phyloP scores from a whole-genome alignment of 305 asterid species.

The Solanum chacoense region DNA sequence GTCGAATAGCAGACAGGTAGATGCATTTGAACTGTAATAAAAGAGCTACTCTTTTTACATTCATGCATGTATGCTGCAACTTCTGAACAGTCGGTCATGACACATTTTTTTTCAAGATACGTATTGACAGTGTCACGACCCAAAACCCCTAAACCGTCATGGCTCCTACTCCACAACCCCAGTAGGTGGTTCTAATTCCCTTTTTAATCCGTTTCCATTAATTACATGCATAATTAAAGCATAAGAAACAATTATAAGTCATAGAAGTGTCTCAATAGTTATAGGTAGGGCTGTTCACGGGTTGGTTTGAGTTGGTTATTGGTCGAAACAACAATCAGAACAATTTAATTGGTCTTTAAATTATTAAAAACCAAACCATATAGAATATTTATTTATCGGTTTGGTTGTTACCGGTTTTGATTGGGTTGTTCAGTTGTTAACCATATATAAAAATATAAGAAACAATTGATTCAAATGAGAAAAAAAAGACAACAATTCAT shows the following conservation, averaged over 20 bases:
- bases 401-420: neutral
- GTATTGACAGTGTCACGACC: neutral
- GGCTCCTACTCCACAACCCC: neutral
- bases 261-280: neutral
- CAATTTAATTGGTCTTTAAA: neutral
- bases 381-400: neutral
- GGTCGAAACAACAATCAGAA: neutral
- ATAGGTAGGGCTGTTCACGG: neutral
- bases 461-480: neutral
- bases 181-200: neutral
- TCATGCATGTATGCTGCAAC: neutral
- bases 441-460: neutral
- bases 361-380: neutral
- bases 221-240: neutral
- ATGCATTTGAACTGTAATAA: neutral
- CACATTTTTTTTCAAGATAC: neutral
- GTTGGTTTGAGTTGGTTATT: neutral
- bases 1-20: neutral
- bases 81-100: neutral
- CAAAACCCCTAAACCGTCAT: neutral
- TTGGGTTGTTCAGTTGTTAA: neutral
- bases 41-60: neutral
- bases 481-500: neutral
- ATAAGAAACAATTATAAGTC: neutral
- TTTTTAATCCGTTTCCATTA: neutral